phyloP scores from a whole-genome alignment of 139 green algal species.

The Tetradesmus obliquus region DNA sequence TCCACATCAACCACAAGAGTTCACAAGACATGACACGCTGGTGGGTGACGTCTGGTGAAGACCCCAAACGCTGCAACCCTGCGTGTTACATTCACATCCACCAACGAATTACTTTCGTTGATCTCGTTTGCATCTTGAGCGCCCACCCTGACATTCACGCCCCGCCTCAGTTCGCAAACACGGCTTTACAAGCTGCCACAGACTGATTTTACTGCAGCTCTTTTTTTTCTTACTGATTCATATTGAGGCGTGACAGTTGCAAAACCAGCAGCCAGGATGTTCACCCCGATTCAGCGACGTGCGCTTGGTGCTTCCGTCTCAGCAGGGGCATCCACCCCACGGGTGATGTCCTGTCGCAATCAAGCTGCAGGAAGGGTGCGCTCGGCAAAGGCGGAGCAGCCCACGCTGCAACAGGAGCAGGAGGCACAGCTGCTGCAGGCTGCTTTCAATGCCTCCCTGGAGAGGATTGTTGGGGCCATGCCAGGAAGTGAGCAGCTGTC shows the following conservation, averaged over 20 bases:
- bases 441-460: slow-evolving; percentile 5
- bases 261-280: background rate
- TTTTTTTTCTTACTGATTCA: background rate
- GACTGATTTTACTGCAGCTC: too few relatives aligned
- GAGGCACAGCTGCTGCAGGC: background rate
- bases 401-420: background rate
- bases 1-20: background rate
- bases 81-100: too few relatives aligned
- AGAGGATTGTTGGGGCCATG: background rate
- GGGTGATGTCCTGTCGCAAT: too few relatives aligned
- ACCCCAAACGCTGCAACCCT: background rate
- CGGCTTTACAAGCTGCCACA: too few relatives aligned
- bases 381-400: background rate
- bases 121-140: background rate
- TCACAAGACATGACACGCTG: background rate
- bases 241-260: background rate
- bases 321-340: background rate
- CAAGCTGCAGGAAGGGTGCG: background rate
- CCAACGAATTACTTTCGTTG: too few relatives aligned
- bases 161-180: background rate
- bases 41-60: background rate
- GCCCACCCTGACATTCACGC: background rate
- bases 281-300: background rate
- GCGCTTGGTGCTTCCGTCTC: background rate
- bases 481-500: background rate